Evolutionary conservation across 768 basidiomycete genomes (phyloP), one percentile per base, ranked within the genome.

Genomic region (Lepiota venenata): DNA sequence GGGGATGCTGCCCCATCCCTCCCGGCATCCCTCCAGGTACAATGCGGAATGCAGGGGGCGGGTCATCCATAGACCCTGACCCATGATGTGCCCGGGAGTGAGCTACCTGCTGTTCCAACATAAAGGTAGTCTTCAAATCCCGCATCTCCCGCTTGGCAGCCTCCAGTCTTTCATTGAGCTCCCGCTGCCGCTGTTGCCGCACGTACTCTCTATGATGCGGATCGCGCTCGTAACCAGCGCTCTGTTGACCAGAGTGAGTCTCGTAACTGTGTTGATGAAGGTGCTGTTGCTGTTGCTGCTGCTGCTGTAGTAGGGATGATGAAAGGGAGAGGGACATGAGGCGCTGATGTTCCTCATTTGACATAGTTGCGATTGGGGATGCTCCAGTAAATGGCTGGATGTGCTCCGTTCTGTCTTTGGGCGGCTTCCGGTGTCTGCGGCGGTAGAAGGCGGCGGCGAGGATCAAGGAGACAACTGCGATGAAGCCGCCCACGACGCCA

Each of bases 91-190:
- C 36, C 42, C 32, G 46, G 12, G 29, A 55, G 37, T 2, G 60
- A 14, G 32, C 32, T 8, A 32, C 1, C 59, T 62, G 8, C 10
- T 32, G 32, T 11, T 32, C 32, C 10, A 11, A 2, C 32, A 32
- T 32, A 52, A 15, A n/a, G 27, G 39, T 21, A 4, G 60, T 50
- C 16, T 59, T 44, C 1, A 66, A 48, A 20, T 61, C 44, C 3
- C 46, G 38, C 66, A 69, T 65, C 53, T 65, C 66, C 38, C 62
- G 44, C 43, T 67, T 58, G 7, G 64, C 56, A 5, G 52, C 45
- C 12, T 58, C 54, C 20, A 69, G 52, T 16, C 62, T 62, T 12
- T 60, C 40, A 18, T 64, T 59, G 12, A 69, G 57, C 41, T 66
- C 64, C 16, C 55, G 49, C 41, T 69, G 67, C 29, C 67, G 60